Evolutionary conservation across 2,329 filamentous ascomycete genomes (phyloP), one percentile per base, ranked within the genome.

Genomic region (Canariomyces notabilis): DNA sequence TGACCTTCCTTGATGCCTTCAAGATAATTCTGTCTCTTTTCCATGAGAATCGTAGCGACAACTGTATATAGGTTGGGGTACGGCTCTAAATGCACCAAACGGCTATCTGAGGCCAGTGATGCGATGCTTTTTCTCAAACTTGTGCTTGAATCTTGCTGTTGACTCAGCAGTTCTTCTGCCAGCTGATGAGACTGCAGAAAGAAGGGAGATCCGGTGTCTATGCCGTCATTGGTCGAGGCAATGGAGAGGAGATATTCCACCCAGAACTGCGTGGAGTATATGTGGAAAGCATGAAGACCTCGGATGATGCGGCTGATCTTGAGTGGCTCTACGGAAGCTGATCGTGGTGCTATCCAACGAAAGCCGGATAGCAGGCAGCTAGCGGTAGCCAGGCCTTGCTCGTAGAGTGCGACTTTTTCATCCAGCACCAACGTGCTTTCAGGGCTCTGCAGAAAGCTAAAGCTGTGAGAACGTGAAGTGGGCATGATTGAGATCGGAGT

Each of bases 221-320:
- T 19, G 5, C 47, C 41, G 8, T 2, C 2, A 2, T 15, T 6
- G 14, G 35, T 32, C 8, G 48, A 20, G 2, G 21, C 44, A 15
- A 37, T 2, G 7, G 37, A 31, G 7, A 64, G 45, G 2, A 66
- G 18, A 49, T 59, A 57, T 3, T 66, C 61, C 1, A 50, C 39
- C 63, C 62, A 66, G 40, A 57, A 55, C 18, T 64, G 56, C 1
- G 52, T 56, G 2, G 63, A 56, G 42, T 64, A 65, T 2, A 62
- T 31, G 26, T 62, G 61, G 1, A 66, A 54, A 1, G 56, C 61
- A 43, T 64, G 58, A 0, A 65, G 3, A 1, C 63, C 63, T 21
- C 53, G 58, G 1, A 62, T 32, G 1, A 64, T 47, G 6, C 54
- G 43, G 1, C 55, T 34, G 19, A 36, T 44, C 6, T 51, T 33